phyloP scores from a whole-genome alignment of 805 yeast species.

The Schwanniomyces vanrijiae region DNA sequence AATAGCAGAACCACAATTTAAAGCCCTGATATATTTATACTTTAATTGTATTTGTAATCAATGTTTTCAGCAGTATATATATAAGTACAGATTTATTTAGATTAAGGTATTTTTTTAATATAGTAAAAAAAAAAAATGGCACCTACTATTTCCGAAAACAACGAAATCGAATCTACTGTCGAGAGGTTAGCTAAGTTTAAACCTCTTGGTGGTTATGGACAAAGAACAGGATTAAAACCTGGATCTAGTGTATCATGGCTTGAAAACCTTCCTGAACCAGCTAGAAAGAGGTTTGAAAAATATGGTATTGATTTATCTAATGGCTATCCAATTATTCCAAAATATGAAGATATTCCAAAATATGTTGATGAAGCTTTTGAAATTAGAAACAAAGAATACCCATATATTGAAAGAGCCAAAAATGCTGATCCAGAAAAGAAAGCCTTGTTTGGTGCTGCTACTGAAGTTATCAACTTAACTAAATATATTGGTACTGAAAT shows the following conservation, averaged over 20 bases:
- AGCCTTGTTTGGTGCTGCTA: constrained; percentile 26
- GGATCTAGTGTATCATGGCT: constrained; percentile 9
- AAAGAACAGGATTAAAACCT: not conserved
- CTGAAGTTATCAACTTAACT: constrained; percentile 23
- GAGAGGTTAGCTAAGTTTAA: constrained; percentile 13
- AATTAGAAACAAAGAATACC: constrained; percentile 19
- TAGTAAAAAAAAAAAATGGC: not conserved
- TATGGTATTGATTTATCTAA: constrained; percentile 22
- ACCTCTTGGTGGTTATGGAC: constrained; percentile 10
- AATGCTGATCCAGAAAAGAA: constrained; percentile 32
- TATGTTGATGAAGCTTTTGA: constrained; percentile 26
- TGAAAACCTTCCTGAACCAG: constrained; percentile 19
- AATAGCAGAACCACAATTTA: not conserved
- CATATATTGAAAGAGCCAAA: constrained; percentile 25
- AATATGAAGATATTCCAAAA: constrained; percentile 20
- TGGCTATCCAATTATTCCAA: constrained; percentile 25
- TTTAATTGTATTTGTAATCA: not conserved
- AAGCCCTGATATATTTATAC: not conserved
- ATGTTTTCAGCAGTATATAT: not conserved
- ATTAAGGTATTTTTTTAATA: not conserved
- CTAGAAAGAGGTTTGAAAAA: constrained; percentile 22
- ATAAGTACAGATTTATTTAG: too few species aligned
- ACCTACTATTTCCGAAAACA: constrained; percentile 1
- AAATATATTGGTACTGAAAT: constrained; percentile 29
- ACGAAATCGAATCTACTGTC: constrained; percentile 14